Evolutionary conservation across 2,329 filamentous ascomycete genomes (phyloP).

Genomic region (Tolypocladium endophyticum): DNA sequence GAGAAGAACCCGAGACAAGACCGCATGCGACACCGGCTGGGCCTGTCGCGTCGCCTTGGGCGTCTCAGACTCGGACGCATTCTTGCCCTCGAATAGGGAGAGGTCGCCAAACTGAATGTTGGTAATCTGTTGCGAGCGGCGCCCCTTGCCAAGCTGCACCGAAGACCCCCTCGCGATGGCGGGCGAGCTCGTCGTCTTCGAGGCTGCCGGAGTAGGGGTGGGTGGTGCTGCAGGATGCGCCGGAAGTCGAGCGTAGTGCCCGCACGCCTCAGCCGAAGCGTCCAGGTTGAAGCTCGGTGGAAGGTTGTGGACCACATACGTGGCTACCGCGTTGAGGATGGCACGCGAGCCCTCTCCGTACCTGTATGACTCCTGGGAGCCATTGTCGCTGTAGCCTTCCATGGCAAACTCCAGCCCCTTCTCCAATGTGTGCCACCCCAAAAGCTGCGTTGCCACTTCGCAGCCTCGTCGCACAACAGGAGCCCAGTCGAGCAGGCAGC

Average conservation of each 20-base stretch:
- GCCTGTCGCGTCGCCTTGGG: slow-evolving; percentile 14
- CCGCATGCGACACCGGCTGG: slow-evolving; percentile 27
- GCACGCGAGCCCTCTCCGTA: slow-evolving; percentile 41
- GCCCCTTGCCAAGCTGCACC: slow-evolving; percentile 23
- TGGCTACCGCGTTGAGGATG: slow-evolving; percentile 44
- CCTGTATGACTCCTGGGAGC: slow-evolving; percentile 33
- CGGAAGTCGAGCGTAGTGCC: slow-evolving; percentile 30
- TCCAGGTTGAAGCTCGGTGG: slow-evolving; percentile 51
- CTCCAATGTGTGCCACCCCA: slow-evolving; percentile 55
- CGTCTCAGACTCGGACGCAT: slow-evolving; percentile 17
- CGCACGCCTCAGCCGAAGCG: slow-evolving; percentile 23
- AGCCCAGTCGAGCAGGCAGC: slow-evolving; percentile 44
- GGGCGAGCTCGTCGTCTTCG: slow-evolving; percentile 7
- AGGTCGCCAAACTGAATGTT: slow-evolving; percentile 65
- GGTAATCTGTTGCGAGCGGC: slow-evolving; percentile 42
- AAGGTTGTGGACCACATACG: slow-evolving; percentile 51
- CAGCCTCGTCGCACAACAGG: slow-evolving; percentile 47
- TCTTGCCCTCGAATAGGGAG: slow-evolving; percentile 22
- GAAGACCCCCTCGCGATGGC: slow-evolving; percentile 26
- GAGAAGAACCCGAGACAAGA: slow-evolving; percentile 56
- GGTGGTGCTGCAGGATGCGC: slow-evolving; percentile 9
- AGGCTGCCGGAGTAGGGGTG: slow-evolving; percentile 3
- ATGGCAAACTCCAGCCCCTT: slow-evolving; percentile 49
- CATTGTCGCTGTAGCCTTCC: slow-evolving; percentile 21
- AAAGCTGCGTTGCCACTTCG: slow-evolving; percentile 44